These are phyloP conservation scores for Phoma sp. DNA, from an alignment of 2,329 filamentous ascomycete genomes.

Conservation along the genomic window DNA sequence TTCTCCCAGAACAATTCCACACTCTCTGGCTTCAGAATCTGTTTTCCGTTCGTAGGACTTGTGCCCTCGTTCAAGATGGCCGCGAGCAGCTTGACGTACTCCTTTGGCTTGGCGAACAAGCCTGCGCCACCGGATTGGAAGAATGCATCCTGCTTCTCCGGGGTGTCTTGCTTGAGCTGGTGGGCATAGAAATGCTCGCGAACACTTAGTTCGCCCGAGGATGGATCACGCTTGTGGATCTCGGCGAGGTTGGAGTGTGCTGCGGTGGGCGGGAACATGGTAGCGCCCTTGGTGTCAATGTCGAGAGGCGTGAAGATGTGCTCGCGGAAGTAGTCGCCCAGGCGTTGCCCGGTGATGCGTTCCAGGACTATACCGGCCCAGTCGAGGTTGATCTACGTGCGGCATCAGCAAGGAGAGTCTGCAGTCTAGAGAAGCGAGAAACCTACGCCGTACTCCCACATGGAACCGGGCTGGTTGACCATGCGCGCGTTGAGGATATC, in stretches of 20 bases:
- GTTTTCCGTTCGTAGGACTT: slow-evolving; percentile 60
- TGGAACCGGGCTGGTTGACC: slow-evolving; percentile 67
- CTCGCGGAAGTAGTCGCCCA: slow-evolving; percentile 55
- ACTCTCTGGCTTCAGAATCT: slow-evolving; percentile 62
- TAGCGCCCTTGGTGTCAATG: slow-evolving; percentile 53
- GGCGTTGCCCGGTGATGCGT: slow-evolving; percentile 49
- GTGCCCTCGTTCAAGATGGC: slow-evolving; percentile 69
- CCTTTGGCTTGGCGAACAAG: slow-evolving; percentile 63
- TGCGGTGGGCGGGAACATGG: slow-evolving; percentile 61
- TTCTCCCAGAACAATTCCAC: slow-evolving; percentile 71
- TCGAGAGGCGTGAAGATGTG: slow-evolving; percentile 56
- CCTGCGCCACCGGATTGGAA: slow-evolving; percentile 69
- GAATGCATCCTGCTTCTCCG: slow-evolving; percentile 52
- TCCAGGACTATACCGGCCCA: slow-evolving; percentile 58
- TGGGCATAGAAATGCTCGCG: slow-evolving; percentile 59
- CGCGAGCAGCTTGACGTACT: slow-evolving; percentile 67
- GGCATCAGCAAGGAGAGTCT: not conserved
- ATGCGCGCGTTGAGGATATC: slow-evolving; percentile 61
- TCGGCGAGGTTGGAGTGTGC: slow-evolving; percentile 63
- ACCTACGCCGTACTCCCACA: slow-evolving; percentile 62
- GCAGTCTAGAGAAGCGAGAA: too few relatives aligned
- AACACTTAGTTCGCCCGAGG: slow-evolving; percentile 44
- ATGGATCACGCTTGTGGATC: slow-evolving; percentile 60
- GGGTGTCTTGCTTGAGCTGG: slow-evolving; percentile 53
- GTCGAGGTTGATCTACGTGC: slow-evolving; percentile 55